A percentile compares a stretch with the other conserved stretches of the same genome.
Conservation (phyloP, 331 rosid genomes). For the Quercus phellos region DNA sequence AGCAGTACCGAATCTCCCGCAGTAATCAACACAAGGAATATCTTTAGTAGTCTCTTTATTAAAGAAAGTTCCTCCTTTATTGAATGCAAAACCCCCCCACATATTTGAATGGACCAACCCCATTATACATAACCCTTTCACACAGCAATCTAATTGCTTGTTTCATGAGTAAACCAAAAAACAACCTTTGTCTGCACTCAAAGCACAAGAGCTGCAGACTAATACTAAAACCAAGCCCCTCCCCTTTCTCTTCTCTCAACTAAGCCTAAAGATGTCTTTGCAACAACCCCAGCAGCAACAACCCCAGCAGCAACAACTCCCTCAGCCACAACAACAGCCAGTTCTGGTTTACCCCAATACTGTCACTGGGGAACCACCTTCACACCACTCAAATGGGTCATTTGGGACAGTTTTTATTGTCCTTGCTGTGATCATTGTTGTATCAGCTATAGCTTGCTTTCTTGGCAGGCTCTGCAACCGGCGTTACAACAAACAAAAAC, state of each 20-base stretch:
- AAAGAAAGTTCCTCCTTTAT: constrained; percentile 50
- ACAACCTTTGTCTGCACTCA: constrained; percentile 50
- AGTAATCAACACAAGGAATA: constrained; percentile 44
- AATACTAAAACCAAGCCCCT: constrained; percentile 14
- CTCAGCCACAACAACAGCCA: constrained; percentile 47
- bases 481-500: constrained; percentile 29
- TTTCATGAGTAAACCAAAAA: constrained; percentile 30
- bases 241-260: constrained; percentile 1
- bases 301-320: constrained; percentile 13
- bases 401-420: constrained; percentile 86
- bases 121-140: constrained; percentile 28
- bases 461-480: constrained; percentile 72
- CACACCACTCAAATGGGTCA: constrained; percentile 71
- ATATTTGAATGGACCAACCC: constrained; percentile 7
- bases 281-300: constrained; percentile 46
- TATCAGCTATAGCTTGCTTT: constrained; percentile 70
- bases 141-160: constrained; percentile 34
- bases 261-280: constrained; percentile 39
- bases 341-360: constrained; percentile 51
- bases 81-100: constrained; percentile 32
- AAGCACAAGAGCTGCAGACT: constrained; percentile 37
- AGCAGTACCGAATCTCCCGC: constrained; percentile 28
- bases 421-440: constrained; percentile 61
- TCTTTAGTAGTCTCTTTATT: constrained; percentile 58
- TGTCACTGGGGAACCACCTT: constrained; percentile 31